Evolutionary conservation across 2,329 filamentous ascomycete species (phyloP), one percentile per base, ranked within the genome.

Genomic region (Golovinomyces cichoracearum): DNA sequence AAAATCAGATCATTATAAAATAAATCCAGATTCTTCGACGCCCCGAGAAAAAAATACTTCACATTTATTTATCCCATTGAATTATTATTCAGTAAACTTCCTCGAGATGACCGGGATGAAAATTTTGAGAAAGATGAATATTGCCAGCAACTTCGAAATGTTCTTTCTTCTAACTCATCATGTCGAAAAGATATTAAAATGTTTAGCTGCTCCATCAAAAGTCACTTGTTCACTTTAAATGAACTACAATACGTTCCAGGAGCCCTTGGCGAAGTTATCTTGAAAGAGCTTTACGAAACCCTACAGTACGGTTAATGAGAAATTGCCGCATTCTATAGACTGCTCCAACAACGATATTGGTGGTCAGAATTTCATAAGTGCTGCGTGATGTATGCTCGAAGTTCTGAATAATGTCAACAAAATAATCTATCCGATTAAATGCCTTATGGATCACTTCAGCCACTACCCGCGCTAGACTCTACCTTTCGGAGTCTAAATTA

Each of bases 171-270:
- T n/a, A n/a, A n/a, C n/a, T n/a, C n/a, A n/a, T n/a, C n/a, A n/a
- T n/a, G n/a, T n/a, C n/a, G 42, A 17, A 45, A 45, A 13, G 42
- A 45, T 31, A 45, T 45, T 13, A 22, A 45, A 29, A 10, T 45
- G n/a, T 22, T 4, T 1, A 27, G 9, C 29, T 45, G 42, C 26
- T 1, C 1, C 5, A 5, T 31, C 4, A 45, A 22, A n/a, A 25
- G 29, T 17, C 26, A n/a, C 21, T 45, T 25, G 7, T 45, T 45
- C 29, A 29, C 23, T 17, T 13, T 45, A 9, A 29, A 29, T 17
- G 22, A 13, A 27, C 27, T 17, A 23, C 23, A 45, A 27, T 45
- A 45, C n/a, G 21, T 45, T 6, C 41, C 41, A 3, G 4, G 5
- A 9, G 12, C 41, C 27, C 23, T 45, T 10, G 22, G 9, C n/a